Percentiles rank a stretch among this genome's conserved stretches.
These are phyloP conservation scores for Fulvia fulva DNA, from an alignment of 2,329 filamentous ascomycete species.

Conservation along the genomic window DNA sequence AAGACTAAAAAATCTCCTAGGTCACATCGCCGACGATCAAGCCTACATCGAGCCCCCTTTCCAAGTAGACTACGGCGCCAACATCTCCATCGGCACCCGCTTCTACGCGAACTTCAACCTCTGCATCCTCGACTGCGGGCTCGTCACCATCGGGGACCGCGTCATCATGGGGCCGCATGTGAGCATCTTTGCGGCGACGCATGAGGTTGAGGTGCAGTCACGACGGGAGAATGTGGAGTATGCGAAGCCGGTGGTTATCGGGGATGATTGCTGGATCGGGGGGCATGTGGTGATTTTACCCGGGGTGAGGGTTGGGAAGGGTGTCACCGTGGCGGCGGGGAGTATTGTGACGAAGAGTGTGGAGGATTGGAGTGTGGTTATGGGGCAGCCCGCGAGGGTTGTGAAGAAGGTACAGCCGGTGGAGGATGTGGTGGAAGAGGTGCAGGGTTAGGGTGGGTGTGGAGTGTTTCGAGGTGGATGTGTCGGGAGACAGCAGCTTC, in stretches of 20 bases:
- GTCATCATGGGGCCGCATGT: constrained; percentile 53
- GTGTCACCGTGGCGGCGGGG: constrained; percentile 22
- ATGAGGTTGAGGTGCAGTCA: constrained; percentile 49
- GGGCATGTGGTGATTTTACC: constrained; percentile 23
- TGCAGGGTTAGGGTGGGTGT: not conserved
- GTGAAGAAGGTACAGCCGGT: constrained; percentile 22
- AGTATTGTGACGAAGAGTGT: constrained; percentile 22
- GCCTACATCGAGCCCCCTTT: constrained; percentile 60
- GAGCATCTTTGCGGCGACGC: constrained; percentile 50
- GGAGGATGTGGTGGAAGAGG: not conserved
- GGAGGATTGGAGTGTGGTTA: constrained; percentile 23
- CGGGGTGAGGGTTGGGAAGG: constrained; percentile 24
- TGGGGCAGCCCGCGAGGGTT: constrained; percentile 22
- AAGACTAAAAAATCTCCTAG: constrained; percentile 12
- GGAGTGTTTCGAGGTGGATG: too few relatives aligned
- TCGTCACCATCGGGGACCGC: constrained; percentile 51
- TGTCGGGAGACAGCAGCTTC: too few relatives aligned
- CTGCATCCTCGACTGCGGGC: constrained; percentile 50
- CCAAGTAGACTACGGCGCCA: constrained; percentile 62
- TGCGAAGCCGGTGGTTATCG: constrained; percentile 47
- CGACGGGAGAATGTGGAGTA: constrained; percentile 49
- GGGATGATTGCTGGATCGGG: constrained; percentile 28
- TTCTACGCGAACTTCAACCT: constrained; percentile 62
- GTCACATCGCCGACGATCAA: constrained; percentile 23
- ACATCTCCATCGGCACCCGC: constrained; percentile 57